Evolutionary conservation across 805 yeast genomes (phyloP), one percentile per base, ranked within the genome.

Genomic region (Novakomyces olei): DNA sequence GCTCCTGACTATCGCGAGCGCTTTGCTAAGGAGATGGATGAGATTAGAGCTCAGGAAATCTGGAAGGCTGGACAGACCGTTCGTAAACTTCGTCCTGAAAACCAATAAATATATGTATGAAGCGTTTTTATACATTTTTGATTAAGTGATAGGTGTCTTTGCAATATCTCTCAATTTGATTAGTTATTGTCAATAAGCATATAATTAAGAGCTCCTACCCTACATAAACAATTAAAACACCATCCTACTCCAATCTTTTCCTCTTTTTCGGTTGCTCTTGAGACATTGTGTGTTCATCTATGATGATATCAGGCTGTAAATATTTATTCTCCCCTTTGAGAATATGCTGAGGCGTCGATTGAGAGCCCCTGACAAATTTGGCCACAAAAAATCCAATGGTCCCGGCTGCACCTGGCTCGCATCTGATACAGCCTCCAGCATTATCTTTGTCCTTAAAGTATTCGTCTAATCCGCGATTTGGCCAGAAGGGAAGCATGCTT

Each of bases 11-110:
- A 88, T 88, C 73, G 98, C 63, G 93, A 72, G 50, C 81, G 71
- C 67, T 72, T 85, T 57, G 95, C 83, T 68, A 65, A 63, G 57
- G 98, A 88, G 69, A 71, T 88, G 58, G 69, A 75, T 62, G 68
- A 67, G 55, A 85, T 88, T 69, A 80, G 96, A 70, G 67, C 67
- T 56, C 81, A 88, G 76, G 98, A 88, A 70, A 88, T 88, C 85
- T 88, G 98, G 98, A 77, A 60, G 56, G 98, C 88, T 49, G 98
- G 98, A 57, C 85, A 85, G 69, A 96, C 88, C 69, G 98, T 88
- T 47, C 85, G 98, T 74, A 88, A 88, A 67, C 74, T 88, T 60
- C 83, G 98, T 67, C 98, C 98, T 53, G 98, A 88, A 69, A 85
- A 88, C 88, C 71, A 75, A 60, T 83, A 77, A 64, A 39, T 35